phyloP scores from a whole-genome alignment of 1,139 yeast species.

The Suhomyces chickasaworum region DNA sequence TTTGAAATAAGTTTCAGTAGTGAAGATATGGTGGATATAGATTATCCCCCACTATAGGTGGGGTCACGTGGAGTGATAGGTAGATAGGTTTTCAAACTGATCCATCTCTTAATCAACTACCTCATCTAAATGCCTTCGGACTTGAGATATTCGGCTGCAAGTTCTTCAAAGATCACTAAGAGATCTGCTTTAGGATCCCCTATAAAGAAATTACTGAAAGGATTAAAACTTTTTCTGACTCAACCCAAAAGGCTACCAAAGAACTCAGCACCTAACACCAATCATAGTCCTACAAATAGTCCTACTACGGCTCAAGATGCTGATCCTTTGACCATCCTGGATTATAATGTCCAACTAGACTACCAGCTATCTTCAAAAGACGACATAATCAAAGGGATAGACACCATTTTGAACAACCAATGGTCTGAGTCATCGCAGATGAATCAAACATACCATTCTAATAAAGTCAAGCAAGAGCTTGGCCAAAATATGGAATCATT shows the following conservation, averaged over 20 bases:
- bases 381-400: conserved; percentile 38
- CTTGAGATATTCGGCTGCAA: conserved; percentile 45
- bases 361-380: conserved; percentile 36
- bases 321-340: conserved; percentile 26
- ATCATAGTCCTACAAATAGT: conserved; percentile 2
- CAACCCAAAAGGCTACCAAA: conserved; percentile 4
- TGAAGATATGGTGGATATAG: background rate
- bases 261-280: background rate
- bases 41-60: too few species aligned
- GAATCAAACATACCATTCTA: conserved; percentile 25
- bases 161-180: conserved; percentile 38
- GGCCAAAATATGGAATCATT: conserved; percentile 27
- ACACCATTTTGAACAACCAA: conserved; percentile 36
- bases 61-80: background rate
- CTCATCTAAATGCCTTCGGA: conserved; percentile 12
- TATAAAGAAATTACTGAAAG: conserved; percentile 20
- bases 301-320: conserved; percentile 1
- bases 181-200: conserved; percentile 21
- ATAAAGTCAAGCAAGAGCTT: conserved; percentile 14
- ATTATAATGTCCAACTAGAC: conserved; percentile 43
- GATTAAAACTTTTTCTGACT: conserved; percentile 13
- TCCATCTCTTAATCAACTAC: background rate
- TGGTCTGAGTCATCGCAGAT: conserved; percentile 42
- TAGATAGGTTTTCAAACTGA: too few species aligned
- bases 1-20: background rate